Conservation (phyloP, 352 stramenopile genomes). For the Globisporangium uncinulatum region DNA sequence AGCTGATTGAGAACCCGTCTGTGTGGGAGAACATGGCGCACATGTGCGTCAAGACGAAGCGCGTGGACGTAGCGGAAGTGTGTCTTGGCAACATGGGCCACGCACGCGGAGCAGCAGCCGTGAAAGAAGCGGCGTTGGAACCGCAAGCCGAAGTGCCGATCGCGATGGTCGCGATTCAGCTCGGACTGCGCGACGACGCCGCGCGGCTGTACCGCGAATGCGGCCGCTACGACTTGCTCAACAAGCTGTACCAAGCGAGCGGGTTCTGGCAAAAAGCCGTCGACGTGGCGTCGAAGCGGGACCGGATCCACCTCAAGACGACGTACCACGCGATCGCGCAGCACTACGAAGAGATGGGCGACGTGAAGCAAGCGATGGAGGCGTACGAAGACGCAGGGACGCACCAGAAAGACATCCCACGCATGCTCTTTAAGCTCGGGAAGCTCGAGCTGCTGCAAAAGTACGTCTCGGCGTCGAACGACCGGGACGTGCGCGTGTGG, state of each 20-base stretch:
- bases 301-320: conserved; percentile 90
- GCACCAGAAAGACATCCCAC: conserved; percentile 87
- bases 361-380: conserved; percentile 87
- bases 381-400: conserved; percentile 90
- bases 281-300: conserved; percentile 79
- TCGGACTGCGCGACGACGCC: conserved; percentile 90
- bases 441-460: conserved; percentile 88
- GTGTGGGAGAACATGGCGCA: conserved; percentile 97
- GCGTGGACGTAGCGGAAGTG: conserved; percentile 91
- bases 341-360: conserved; percentile 87
- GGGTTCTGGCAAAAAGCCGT: conserved; percentile 91
- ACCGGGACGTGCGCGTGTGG: conserved; percentile 88
- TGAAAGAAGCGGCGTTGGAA: conserved; percentile 67
- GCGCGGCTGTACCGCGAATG: conserved; percentile 89
- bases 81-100: conserved; percentile 95
- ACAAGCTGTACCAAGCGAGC: conserved; percentile 87
- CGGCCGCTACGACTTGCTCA: conserved; percentile 89
- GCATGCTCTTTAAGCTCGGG: conserved; percentile 90
- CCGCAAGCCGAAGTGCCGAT: conserved; percentile 79
- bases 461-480: conserved; percentile 86
- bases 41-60: conserved; percentile 95
- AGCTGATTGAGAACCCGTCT: conserved; percentile 88
- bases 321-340: conserved; percentile 87
- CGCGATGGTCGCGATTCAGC: conserved; percentile 90
- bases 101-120: conserved; percentile 82